Base-by-base conservation (phyloP, 148 eudicot genomes). In the Spergularia bocconei region DNA sequence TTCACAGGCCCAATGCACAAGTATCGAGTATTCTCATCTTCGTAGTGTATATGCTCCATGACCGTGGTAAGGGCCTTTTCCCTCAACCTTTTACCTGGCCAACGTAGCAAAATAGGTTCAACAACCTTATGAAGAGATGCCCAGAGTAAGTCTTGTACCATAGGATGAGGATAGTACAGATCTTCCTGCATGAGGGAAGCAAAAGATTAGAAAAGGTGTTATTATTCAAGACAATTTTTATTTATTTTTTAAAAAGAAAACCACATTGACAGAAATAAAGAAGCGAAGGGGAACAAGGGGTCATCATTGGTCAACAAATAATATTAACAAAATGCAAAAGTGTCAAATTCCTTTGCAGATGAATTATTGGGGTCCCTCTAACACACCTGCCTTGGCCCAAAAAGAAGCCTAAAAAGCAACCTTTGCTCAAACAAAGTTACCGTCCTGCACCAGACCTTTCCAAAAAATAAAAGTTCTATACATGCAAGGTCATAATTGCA, bases 41-140 rank as follows among this genome's bases (percentile, higher is more conserved):
- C 99, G 81, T 95, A 95, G 76, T 95, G 99, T 81, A 95, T 84
- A 83, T 95, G 97, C 78, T 95, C 90, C 97, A 95, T 92, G 69
- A 80, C 91, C 54, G 83, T 82, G 66, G 85, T 77, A 76, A 95
- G 88, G 61, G 99, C 85, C 78, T 85, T 92, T 71, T 95, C 99
- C 79, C 99, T 90, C 78, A 95, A 79, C 79, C 79, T 92, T 69
- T 89, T 91, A 23, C 86, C 96, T 19, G 99, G 99, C 99, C 99
- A 92, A 33, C 67, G 86, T 91, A 85, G 77, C 66, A 95, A 75
- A 76, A 95, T 41, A 62, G 99, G 99, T 80, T 95, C 99, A 63
- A 84, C 88, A 67, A 80, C 75, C 80, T 92, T 92, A 76, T 95
- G 82, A 78, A 95, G 91, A 59, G 92, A 62, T 77, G 85, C 86